phyloP scores from a whole-genome alignment of 306 rosid species.

The Lupinus albus region DNA sequence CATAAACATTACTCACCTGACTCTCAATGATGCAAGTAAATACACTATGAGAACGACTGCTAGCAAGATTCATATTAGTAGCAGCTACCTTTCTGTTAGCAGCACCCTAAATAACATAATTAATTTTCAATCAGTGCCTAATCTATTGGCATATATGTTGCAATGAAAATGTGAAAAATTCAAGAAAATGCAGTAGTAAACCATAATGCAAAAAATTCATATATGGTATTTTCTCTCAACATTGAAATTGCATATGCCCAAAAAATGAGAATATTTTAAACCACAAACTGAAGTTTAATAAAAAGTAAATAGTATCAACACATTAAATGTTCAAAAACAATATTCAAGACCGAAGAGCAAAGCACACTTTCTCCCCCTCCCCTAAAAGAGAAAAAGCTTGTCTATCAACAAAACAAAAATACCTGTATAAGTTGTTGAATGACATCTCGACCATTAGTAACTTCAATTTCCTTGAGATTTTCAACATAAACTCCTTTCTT shows the following conservation, averaged over 20 bases:
- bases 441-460: slow-evolving; percentile 86
- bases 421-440: slow-evolving; percentile 89
- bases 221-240: neutral
- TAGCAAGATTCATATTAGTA: slow-evolving; percentile 95
- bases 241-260: slow-evolving; percentile 29
- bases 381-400: no score
- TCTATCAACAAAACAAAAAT: slow-evolving; percentile 1
- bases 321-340: slow-evolving; percentile 14
- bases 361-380: neutral
- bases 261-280: slow-evolving; percentile 3
- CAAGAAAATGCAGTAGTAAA: neutral
- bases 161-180: slow-evolving; percentile 19
- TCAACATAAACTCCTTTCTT: slow-evolving; percentile 98
- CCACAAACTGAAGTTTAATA: neutral
- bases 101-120: slow-evolving; percentile 65
- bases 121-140: slow-evolving; percentile 34
- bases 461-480: slow-evolving; percentile 89
- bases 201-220: neutral
- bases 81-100: slow-evolving; percentile 96
- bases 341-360: neutral
- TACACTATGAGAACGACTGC: slow-evolving; percentile 98
- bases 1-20: slow-evolving; percentile 56
- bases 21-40: slow-evolving; percentile 96
- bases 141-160: neutral
- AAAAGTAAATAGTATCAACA: neutral